Evolutionary conservation across 2,329 filamentous ascomycete genomes (phyloP).

Genomic region (Monilinia aucupariae): DNA sequence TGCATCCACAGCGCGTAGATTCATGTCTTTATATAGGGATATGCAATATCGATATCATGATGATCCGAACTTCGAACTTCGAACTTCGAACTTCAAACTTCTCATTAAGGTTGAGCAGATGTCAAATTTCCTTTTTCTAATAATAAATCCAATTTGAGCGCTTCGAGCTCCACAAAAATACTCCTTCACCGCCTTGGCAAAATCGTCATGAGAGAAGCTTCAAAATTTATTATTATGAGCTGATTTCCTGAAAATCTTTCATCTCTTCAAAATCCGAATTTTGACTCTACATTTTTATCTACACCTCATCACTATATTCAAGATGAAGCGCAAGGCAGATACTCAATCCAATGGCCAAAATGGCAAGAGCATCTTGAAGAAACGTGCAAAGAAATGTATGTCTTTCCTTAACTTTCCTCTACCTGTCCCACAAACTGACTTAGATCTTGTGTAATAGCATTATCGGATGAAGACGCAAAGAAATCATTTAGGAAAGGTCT

Average conservation of each 20-base stretch:
- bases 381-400: conserved; percentile 46
- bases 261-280: not conserved
- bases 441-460: conserved; percentile 22
- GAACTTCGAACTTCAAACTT: no score
- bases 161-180: not conserved
- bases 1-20: conserved; percentile 6
- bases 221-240: conserved; percentile 18
- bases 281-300: not conserved
- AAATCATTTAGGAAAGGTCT: conserved; percentile 58
- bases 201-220: conserved; percentile 9
- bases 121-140: not conserved
- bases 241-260: conserved; percentile 14
- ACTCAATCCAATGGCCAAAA: conserved; percentile 40
- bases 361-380: conserved; percentile 42
- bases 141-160: not conserved
- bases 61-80: no score
- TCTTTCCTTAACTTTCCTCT: conserved; percentile 18
- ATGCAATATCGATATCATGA: not conserved
- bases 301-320: conserved; percentile 22
- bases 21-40: not conserved
- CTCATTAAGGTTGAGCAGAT: conserved; percentile 1
- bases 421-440: conserved; percentile 21
- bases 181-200: conserved; percentile 13
- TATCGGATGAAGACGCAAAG: conserved; percentile 32
- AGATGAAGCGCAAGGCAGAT: conserved; percentile 58